A percentile compares a stretch with the other conserved stretches of the same genome.
Evolutionary conservation across 225 moss, liverwort and hornwort genomes (phyloP).

Genomic region (Marchantia paleacea): DNA sequence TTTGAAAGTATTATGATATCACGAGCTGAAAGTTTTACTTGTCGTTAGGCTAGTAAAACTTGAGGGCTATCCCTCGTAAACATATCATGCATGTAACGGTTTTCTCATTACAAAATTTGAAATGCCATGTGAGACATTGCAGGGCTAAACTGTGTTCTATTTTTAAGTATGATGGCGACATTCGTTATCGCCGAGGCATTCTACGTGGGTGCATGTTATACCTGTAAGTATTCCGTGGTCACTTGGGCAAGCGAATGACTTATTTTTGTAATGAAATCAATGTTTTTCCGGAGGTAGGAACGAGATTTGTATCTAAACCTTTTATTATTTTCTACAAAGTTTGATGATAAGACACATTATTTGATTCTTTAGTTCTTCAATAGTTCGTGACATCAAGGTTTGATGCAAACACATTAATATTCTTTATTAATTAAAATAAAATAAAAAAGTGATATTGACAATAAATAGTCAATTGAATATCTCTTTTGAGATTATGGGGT

Average conservation of each 20-base stretch:
- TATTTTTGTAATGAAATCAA: neutral
- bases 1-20: neutral
- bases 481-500: no score
- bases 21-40: no score
- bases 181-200: conserved; percentile 19
- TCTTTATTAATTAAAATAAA: no score
- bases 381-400: no score
- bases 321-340: no score
- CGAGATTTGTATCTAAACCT: no score
- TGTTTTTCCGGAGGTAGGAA: neutral
- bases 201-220: neutral
- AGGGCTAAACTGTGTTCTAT: conserved; percentile 26
- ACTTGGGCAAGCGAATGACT: neutral
- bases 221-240: conserved; percentile 16
- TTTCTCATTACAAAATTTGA: neutral
- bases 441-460: no score
- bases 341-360: no score
- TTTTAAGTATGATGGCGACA: conserved; percentile 16
- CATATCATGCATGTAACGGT: neutral
- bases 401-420: no score
- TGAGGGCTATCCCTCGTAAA: neutral
- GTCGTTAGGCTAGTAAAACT: no score
- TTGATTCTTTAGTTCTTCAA: no score
- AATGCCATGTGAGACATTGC: neutral
- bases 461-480: no score